Conservation (phyloP, 2,329 filamentous ascomycete genomes). For the Ustilaginoidea virens region DNA sequence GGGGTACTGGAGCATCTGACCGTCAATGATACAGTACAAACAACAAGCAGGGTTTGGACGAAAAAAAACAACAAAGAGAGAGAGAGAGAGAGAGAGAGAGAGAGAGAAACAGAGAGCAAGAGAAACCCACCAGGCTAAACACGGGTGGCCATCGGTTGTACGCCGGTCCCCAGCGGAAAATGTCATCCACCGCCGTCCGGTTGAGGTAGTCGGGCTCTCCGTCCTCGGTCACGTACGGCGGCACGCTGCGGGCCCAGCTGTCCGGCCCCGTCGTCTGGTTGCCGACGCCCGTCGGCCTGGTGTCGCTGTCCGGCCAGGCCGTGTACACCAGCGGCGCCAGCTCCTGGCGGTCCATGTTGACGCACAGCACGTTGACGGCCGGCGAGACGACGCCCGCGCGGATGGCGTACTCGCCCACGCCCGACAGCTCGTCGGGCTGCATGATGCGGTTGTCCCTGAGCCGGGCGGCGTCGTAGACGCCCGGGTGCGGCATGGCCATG, state of each 20-base stretch:
- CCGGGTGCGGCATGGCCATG: constrained; percentile 59
- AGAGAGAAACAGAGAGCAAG: constrained; percentile 5
- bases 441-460: constrained; percentile 48
- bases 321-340: constrained; percentile 50
- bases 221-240: constrained; percentile 11
- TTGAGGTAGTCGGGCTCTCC: constrained; percentile 28
- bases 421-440: constrained; percentile 49
- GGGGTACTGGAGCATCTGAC: no score
- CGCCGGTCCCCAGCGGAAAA: constrained; percentile 51
- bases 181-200: constrained; percentile 46
- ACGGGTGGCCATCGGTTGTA: constrained; percentile 35
- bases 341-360: constrained; percentile 43
- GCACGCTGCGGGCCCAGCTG: constrained; percentile 23
- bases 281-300: constrained; percentile 16
- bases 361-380: constrained; percentile 57
- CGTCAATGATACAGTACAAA: no score
- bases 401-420: constrained; percentile 53
- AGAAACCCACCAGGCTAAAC: constrained; percentile 28
- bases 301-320: constrained; percentile 34
- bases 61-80: background rate
- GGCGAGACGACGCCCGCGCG: constrained; percentile 56
- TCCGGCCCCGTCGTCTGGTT: constrained; percentile 15
- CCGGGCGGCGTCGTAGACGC: constrained; percentile 49
- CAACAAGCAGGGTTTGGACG: no score
- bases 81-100: background rate